A percentile compares a stretch with the other conserved stretches of the same genome.
Conservation (phyloP, 352 stramenopile genomes). For the Elongisporangium prolatum region DNA sequence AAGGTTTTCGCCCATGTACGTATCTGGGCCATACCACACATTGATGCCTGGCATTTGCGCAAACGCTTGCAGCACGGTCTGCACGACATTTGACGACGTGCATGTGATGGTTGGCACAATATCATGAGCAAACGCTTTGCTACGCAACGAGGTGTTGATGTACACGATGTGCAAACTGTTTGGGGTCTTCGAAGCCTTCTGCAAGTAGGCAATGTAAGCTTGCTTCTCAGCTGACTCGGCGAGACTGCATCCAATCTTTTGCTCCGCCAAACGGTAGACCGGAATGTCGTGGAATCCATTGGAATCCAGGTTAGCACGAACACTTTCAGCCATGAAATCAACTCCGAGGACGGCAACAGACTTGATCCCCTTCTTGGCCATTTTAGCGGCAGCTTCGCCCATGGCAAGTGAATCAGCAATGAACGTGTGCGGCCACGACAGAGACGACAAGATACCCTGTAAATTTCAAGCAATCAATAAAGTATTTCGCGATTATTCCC, state of each 20-base stretch:
- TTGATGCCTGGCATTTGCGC: slow-evolving; percentile 88
- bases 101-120: slow-evolving; percentile 97
- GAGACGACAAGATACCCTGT: slow-evolving; percentile 70
- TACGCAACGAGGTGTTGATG: slow-evolving; percentile 97
- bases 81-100: slow-evolving; percentile 95
- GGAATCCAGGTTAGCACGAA: slow-evolving; percentile 91
- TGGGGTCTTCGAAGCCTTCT: slow-evolving; percentile 81
- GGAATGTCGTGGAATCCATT: slow-evolving; percentile 90
- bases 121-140: slow-evolving; percentile 92
- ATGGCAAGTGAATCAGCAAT: slow-evolving; percentile 97
- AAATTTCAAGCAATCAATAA: background rate
- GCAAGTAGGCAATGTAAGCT: slow-evolving; percentile 92
- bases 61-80: slow-evolving; percentile 94
- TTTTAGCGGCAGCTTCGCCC: slow-evolving; percentile 95
- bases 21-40: slow-evolving; percentile 94
- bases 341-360: slow-evolving; percentile 94
- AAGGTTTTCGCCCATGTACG: slow-evolving; percentile 98
- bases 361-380: slow-evolving; percentile 88
- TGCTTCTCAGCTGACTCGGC: slow-evolving; percentile 93
- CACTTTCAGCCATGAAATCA: slow-evolving; percentile 98
- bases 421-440: slow-evolving; percentile 89
- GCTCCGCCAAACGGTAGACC: slow-evolving; percentile 91
- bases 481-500: background rate
- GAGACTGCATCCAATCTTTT: slow-evolving; percentile 94
- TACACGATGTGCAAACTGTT: slow-evolving; percentile 97